Evolutionary conservation across 2,329 filamentous ascomycete species (phyloP).

Genomic region (Penicillium olsonii): DNA sequence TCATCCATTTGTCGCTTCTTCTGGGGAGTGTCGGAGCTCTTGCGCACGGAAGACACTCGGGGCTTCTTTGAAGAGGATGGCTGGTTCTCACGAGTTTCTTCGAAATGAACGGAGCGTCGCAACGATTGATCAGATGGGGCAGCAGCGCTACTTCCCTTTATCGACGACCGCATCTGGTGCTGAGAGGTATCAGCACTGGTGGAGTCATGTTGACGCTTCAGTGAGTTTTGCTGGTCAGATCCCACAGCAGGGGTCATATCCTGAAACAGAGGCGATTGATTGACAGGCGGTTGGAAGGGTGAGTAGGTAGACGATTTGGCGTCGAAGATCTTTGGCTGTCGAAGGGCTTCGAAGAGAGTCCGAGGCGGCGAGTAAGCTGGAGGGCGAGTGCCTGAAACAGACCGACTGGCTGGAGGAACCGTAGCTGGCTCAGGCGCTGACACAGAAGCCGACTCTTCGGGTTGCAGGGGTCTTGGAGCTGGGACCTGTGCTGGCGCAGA

Average conservation of each 20-base stretch:
- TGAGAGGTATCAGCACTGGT: neutral
- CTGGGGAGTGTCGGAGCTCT: neutral
- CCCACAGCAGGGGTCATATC: neutral
- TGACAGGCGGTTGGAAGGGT: neutral
- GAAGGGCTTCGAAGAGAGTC: constrained; percentile 8
- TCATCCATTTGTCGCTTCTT: constrained; percentile 32
- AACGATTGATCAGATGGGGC: neutral
- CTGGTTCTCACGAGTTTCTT: neutral
- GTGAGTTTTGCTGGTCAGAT: neutral
- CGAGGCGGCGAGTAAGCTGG: neutral
- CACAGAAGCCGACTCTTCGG: neutral
- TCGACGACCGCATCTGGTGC: constrained; percentile 5
- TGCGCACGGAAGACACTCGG: neutral
- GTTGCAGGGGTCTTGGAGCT: neutral
- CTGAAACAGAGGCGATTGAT: constrained; percentile 10
- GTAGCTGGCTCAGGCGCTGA: neutral
- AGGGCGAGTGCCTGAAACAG: neutral
- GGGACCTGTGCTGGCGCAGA: neutral
- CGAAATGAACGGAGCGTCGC: constrained; percentile 7
- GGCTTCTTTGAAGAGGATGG: neutral
- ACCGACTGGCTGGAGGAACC: neutral
- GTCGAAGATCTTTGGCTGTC: constrained; percentile 8
- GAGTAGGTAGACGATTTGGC: constrained; percentile 3
- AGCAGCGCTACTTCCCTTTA: neutral
- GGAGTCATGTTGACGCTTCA: neutral